Evolutionary conservation across 2,329 filamentous ascomycete genomes (phyloP), one percentile per base, ranked within the genome.

Genomic region (Colletotrichum chrysophilum): DNA sequence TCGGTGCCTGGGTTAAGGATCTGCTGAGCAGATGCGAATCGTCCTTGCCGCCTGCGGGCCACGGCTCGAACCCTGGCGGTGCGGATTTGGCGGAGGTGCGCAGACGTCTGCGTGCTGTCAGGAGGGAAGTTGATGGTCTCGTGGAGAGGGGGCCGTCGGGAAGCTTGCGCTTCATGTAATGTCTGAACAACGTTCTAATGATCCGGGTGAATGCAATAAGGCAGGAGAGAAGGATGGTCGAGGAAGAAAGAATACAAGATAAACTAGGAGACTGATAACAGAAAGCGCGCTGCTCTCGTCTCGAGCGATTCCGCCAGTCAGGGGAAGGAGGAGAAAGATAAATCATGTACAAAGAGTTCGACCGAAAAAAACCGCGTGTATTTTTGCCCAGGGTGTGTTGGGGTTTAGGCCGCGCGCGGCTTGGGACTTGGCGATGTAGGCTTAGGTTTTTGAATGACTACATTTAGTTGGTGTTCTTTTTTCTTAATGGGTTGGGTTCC

Each of bases 21-120:
- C 82, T 92, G 48, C 84, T 92, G 56, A 83, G 82, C 60, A 84
- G 88, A 66, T 90, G 89, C 75, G 90, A 91, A 76, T 82, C 83
- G 32, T 86, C 86, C 30, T 79, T 89, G 34, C 83, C 85, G 66
- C 83, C 83, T 68, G 78, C 84, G 16, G 81, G 85, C 30, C 80
- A 87, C 76, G 83, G 84, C 24, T 80, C 78, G 70, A 89, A 89
- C 78, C 82, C 84, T 6, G 88, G 88, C 13, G 88, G 88, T 34
- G 80, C 84, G 38, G 88, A 89, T 67, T 79, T 88, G 28, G 83
- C 84, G 21, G 87, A 89, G 56, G 79, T 90, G 38, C 79, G 86
- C 72, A 81, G 87, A 18, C 81, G 83, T 68, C 81, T 90, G 56
- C 86, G 84, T 79, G 83, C 85, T 30, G 78, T 88, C 64, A 84